A percentile compares a stretch with the other conserved stretches of the same genome.
Conservation (phyloP, 73 alveolate species). For the Paramecium sexaurelia region DNA sequence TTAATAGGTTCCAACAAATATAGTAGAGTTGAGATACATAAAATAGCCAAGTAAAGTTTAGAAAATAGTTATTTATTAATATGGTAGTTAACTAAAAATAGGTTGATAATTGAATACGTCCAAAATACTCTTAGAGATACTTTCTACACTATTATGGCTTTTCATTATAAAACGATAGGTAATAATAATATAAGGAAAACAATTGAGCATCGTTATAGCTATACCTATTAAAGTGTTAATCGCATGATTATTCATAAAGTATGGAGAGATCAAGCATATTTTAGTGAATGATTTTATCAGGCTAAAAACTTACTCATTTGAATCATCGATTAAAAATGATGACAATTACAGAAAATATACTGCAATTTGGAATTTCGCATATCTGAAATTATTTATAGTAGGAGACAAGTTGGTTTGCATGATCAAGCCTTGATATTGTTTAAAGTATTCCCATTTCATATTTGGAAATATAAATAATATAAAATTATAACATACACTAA, state of each 20-base stretch:
- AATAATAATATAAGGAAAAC: neutral
- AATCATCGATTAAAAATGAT: neutral
- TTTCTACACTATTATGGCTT: neutral
- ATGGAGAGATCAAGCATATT: slow-evolving; percentile 13
- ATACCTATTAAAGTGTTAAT: neutral
- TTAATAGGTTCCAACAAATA: neutral
- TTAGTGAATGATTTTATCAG: slow-evolving; percentile 14
- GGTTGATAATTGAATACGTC: neutral
- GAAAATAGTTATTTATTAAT: neutral
- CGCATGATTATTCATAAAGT: neutral
- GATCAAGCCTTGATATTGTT: neutral
- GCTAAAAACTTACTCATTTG: neutral
- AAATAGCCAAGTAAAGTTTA: slow-evolving; percentile 8
- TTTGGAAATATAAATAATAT: neutral
- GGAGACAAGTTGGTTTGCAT: slow-evolving; percentile 33
- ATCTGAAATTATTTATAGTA: neutral
- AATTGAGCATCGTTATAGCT: neutral
- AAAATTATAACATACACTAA: neutral
- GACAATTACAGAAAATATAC: neutral
- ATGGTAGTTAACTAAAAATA: neutral
- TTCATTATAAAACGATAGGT: neutral
- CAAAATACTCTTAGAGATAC: slow-evolving; percentile 37
- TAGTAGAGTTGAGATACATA: neutral
- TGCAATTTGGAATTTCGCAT: neutral
- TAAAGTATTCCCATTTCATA: slow-evolving; percentile 21